Evolutionary conservation across 1,139 yeast genomes (phyloP), one percentile per base, ranked within the genome.

Genomic region (Lodderomyces oxycetoniae): DNA sequence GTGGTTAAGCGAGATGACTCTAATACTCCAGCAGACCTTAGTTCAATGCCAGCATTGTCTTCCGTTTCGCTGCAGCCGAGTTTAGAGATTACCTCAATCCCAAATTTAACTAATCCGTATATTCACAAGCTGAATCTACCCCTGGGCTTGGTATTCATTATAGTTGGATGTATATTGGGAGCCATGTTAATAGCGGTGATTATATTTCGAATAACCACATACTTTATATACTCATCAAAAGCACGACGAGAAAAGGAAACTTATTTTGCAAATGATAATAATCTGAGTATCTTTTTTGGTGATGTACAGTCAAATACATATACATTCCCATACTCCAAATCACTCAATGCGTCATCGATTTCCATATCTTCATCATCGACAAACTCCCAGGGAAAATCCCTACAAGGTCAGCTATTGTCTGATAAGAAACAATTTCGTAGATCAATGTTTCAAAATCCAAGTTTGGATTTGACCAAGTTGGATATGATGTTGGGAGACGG

Each of bases 91-190:
- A 33, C 22, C 44, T 42, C 10, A 33, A 36, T 19, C 17, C 34
- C 34, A 5, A 24, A 11, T 17, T 16, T 11, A 28, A 31, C 9
- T 8, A 61, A 65, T 40, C 77, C 77, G 6, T 68, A 52, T 38
- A 49, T 68, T 6, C 33, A 39, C 8, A 32, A 35, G n/a, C 37
- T 58, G 4, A 35, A 39, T 3, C 45, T 59, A 28, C 63, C 67
- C 1, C 49, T 53, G 23, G 64, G 65, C 23, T 49, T 71, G 13
- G 64, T 71, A n/a, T 71, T 71, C 45, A 64, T 71, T 14, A 52
- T 67, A 1, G 54, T 67, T 8, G 77, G 74, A 1, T 57, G 57
- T 0, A 48, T 67, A 7, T 37, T 69, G 3, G 56, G 57, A 3
- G 46, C 57, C 5, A 19, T 58, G 2, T 38, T 66, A 4, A 28